Evolutionary conservation across 2,329 filamentous ascomycete genomes (phyloP).

Genomic region (Phoma sp.): DNA sequence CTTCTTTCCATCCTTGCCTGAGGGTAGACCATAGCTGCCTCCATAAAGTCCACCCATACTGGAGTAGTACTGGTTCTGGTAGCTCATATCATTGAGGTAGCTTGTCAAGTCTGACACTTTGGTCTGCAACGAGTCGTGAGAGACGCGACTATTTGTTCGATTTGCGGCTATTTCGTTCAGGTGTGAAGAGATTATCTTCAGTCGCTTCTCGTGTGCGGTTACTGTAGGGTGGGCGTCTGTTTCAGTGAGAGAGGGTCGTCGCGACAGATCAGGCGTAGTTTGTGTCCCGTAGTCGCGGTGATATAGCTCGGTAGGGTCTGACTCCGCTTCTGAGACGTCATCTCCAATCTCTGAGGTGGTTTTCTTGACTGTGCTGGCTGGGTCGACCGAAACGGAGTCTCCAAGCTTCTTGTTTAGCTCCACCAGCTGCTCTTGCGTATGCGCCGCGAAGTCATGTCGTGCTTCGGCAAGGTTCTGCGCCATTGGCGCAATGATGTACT

Average conservation of each 20-base stretch:
- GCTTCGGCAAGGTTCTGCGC: constrained; percentile 60
- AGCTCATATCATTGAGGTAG: constrained; percentile 63
- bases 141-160: constrained; percentile 59
- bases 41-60: constrained; percentile 48
- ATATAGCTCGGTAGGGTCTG: constrained; percentile 78
- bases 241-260: constrained; percentile 41
- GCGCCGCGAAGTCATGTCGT: constrained; percentile 64
- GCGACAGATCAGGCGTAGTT: constrained; percentile 65
- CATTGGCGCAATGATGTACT: constrained; percentile 72
- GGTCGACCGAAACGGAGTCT: constrained; percentile 69
- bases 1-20: constrained; percentile 63
- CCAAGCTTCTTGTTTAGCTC: constrained; percentile 65
- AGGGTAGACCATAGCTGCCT: constrained; percentile 33
- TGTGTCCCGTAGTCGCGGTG: constrained; percentile 83
- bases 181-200: constrained; percentile 61
- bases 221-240: constrained; percentile 38
- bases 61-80: constrained; percentile 53
- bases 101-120: constrained; percentile 64
- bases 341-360: constrained; percentile 41
- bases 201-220: constrained; percentile 52
- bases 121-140: constrained; percentile 58
- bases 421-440: constrained; percentile 60
- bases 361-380: constrained; percentile 48
- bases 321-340: constrained; percentile 58
- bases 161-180: constrained; percentile 60